phyloP scores from a whole-genome alignment of 2,329 filamentous ascomycete species.

The Monosporascus sp. region DNA sequence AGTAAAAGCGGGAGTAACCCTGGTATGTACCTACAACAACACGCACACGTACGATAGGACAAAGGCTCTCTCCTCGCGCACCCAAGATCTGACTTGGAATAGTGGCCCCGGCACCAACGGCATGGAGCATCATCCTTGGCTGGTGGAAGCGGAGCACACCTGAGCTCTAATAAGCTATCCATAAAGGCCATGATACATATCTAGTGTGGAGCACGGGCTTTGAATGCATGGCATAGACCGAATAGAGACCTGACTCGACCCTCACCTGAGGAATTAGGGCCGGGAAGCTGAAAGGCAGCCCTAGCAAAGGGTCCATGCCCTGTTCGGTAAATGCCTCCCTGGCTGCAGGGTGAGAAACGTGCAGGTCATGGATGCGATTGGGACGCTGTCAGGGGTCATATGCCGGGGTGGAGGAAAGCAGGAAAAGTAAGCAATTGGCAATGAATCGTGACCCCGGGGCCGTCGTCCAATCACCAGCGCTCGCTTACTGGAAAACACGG shows the following conservation, averaged over 20 bases:
- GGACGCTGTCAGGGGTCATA: not conserved
- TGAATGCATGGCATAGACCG: too few species aligned
- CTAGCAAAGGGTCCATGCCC: not conserved
- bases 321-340: not conserved
- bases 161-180: not conserved
- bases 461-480: too few species aligned
- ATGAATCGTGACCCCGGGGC: too few species aligned
- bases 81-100: not conserved
- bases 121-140: not conserved
- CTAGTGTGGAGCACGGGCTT: too few species aligned
- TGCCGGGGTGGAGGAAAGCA: not conserved
- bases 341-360: not conserved
- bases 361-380: not conserved
- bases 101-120: not conserved
- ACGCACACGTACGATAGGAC: not conserved
- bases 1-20: not conserved
- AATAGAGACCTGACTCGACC: not conserved
- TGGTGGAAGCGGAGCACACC: not conserved
- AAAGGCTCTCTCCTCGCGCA: not conserved
- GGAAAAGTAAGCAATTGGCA: not conserved
- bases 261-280: not conserved
- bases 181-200: too few species aligned
- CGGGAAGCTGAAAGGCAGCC: not conserved
- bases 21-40: not conserved
- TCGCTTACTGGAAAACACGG: too few species aligned